Evolutionary conservation across 768 basidiomycete species (phyloP), one percentile per base, ranked within the genome.

Genomic region (Leccinellum luteum): DNA sequence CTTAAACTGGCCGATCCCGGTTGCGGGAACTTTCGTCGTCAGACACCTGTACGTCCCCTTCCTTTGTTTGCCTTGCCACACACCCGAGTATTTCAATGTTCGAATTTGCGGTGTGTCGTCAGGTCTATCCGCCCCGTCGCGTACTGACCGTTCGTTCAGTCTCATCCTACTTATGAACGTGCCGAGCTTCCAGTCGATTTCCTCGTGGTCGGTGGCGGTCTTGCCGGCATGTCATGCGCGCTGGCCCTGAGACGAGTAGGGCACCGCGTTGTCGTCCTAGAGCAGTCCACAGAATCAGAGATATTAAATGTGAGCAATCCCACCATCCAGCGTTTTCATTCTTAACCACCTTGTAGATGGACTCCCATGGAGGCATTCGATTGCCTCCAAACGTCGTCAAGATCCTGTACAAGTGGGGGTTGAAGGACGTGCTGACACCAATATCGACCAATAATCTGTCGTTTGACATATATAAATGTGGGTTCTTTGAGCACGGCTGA

Each of bases 301-400:
- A 54, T 55, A 32, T 68, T 66, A 34, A 72, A 72, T 56, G 78
- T 77, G 38, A 27, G 70, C 62, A 43, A 52, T 55, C 8, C 9
- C n/a, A 23, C 6, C 4, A 2, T 10, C n/a, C 6, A 10, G 23
- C 5, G 14, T 48, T 19, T 6, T 17, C 31, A 12, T 30, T 27
- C 15, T 57, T 25, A 44, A 65, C 23, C 21, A 25, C 15, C 14
- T 25, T 47, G 25, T 17, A 25, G 45, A 15, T 63, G 27, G n/a
- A n/a, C n/a, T 68, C 69, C 21, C 67, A 58, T 21, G 75, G 72
- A 48, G 81, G 80, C 21, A 66, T 80, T 48, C 76, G 80, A 28
- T 73, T 84, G 7, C 81, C 83, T 43, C 84, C 85, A 14, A 85
- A 86, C 56, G 78, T 85, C 71, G 82, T 83, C 31, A 78, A 78